A percentile compares a stretch with the other conserved stretches of the same genome.
phyloP scores from a whole-genome alignment of 129 eudicot species.

The sunflower (Helianthus annuus) region DNA sequence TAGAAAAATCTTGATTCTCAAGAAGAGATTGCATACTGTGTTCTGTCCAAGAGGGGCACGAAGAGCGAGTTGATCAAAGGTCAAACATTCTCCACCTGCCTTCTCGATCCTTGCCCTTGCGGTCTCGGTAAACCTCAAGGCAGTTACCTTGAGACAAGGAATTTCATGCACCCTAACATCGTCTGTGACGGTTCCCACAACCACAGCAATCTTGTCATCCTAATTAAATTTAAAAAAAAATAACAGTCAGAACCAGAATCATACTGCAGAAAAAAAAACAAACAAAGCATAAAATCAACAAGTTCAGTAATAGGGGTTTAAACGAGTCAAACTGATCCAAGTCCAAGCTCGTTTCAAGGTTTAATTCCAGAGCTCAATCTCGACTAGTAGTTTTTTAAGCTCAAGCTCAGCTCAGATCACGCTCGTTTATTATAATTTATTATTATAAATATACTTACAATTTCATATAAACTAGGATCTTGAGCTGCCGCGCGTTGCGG shows the following conservation, averaged over 20 bases:
- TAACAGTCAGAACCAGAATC: neutral
- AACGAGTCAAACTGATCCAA: no score
- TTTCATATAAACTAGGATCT: no score
- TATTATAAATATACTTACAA: no score
- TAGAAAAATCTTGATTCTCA: neutral
- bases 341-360: no score
- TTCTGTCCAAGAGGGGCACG: constrained; percentile 18
- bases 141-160: constrained; percentile 37
- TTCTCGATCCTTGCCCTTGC: constrained; percentile 47
- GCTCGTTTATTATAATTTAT: no score
- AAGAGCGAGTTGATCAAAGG: constrained; percentile 41
- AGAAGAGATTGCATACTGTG: neutral
- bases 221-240: neutral
- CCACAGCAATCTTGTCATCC: constrained; percentile 40
- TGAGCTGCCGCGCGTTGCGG: no score
- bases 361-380: no score
- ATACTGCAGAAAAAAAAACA: neutral
- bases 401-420: no score
- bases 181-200: constrained; percentile 32
- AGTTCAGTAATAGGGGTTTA: neutral
- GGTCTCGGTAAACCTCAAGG: constrained; percentile 42
- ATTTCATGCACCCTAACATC: constrained; percentile 39
- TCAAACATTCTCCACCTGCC: constrained; percentile 46
- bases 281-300: neutral
- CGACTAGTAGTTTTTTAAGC: no score